Base-by-base conservation (phyloP, 2,329 filamentous ascomycete genomes). In the Leptographium galeiforme region DNA sequence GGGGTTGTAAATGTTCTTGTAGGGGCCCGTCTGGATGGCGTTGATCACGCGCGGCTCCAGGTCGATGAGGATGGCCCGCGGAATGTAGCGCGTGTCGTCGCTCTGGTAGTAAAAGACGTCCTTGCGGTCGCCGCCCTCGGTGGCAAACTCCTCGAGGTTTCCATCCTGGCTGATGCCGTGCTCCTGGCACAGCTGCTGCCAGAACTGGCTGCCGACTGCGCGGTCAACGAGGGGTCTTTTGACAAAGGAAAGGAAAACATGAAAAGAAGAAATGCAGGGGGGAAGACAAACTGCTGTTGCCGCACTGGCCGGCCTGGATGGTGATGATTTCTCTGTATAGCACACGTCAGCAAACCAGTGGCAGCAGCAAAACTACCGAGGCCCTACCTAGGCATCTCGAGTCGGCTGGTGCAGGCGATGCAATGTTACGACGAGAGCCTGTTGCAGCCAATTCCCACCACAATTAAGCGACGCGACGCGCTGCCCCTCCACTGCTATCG, bases 61-160 rank as follows among this genome's bases (percentile, higher is more conserved):
- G 67, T 98, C 93, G 58, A 98, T 85, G 51, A 98, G 75, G 62
- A 98, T 97, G 48, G 93, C 91, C 65, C 93, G 82, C 12, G 93
- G 93, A 60, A 98, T 97, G 70, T 98, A 98, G 72, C 93, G 81
- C 55, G 93, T 98, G 67, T 98, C 93, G 74, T 98, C 93, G 66
- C 90, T 97, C 77, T 94, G 91, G 73, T 97, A 98, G 78, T 95
- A 97, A 73, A 97, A 97, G 57, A 98, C 93, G 70, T 98, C 93
- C 69, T 98, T 98, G 62, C 93, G 85, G 71, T 98, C 93, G 60
- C 91, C 90, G 65, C 93, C 93, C 69, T 97, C 93, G 50, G 89
- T 96, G 65, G 93, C 93, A 73, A 96, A 96, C 68, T 96, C 90
- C 67, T 96, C 90, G 55, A 98, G 79, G 67, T 97, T 97, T 55